These are phyloP conservation scores for Huntiella bhutanensis DNA, from an alignment of 2,329 filamentous ascomycete genomes.

Conservation along the genomic window DNA sequence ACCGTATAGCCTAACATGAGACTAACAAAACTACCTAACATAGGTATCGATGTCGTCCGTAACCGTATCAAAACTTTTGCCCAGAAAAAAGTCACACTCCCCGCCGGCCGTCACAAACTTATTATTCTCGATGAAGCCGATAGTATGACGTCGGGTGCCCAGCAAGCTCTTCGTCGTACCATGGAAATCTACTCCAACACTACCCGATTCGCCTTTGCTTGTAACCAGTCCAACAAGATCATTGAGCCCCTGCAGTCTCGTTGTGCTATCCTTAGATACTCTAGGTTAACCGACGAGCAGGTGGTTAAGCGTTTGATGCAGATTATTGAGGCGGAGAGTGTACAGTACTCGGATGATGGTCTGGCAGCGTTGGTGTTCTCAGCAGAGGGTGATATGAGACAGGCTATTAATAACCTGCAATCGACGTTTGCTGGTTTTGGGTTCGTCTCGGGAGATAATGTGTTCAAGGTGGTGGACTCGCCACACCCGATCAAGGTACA, in stretches of 20 bases:
- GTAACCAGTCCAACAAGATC: conserved; percentile 98
- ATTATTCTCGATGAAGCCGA: conserved; percentile 97
- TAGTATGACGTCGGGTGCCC: conserved; percentile 91
- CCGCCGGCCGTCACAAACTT: conserved; percentile 77
- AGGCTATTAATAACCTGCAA: conserved; percentile 96
- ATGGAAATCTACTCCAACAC: conserved; percentile 99
- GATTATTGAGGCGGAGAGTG: conserved; percentile 80
- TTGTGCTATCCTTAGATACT: conserved; percentile 88
- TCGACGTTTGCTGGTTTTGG: conserved; percentile 86
- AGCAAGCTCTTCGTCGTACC: conserved; percentile 82
- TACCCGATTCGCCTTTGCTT: conserved; percentile 92
- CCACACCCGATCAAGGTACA: conserved; percentile 97
- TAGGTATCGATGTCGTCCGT: conserved; percentile 87
- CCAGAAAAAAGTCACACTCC: conserved; percentile 95
- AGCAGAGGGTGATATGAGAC: conserved; percentile 94
- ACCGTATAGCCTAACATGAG: conserved; percentile 20
- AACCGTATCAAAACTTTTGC: conserved; percentile 97
- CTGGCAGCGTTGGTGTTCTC: conserved; percentile 92
- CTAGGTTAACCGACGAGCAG: conserved; percentile 78
- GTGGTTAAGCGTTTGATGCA: conserved; percentile 80
- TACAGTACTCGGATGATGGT: conserved; percentile 81
- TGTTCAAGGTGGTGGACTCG: conserved; percentile 92
- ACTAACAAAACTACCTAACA: background rate
- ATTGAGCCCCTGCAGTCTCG: conserved; percentile 97
- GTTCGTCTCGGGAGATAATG: conserved; percentile 93